These are phyloP conservation scores for Eucalyptus cloeziana DNA, from an alignment of 345 rosid genomes.

Conservation along the genomic window DNA sequence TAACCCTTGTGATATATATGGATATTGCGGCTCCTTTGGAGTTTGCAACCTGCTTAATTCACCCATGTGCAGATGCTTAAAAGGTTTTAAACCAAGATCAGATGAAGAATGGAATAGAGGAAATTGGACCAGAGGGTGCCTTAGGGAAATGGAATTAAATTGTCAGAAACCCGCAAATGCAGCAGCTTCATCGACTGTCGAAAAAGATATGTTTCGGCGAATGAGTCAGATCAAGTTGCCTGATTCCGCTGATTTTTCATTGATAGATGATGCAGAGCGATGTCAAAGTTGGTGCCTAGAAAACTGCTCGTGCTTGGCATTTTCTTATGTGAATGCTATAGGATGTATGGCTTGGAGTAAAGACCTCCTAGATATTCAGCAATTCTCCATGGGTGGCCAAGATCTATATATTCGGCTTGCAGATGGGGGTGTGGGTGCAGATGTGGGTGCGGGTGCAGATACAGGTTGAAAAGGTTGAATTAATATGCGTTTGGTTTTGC, in stretches of 20 bases:
- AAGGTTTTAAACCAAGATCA: constrained; percentile 18
- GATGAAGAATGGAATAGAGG: neutral
- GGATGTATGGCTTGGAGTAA: neutral
- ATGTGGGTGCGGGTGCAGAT: too few species aligned
- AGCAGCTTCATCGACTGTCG: neutral
- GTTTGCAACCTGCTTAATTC: constrained; percentile 2
- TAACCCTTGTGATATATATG: constrained; percentile 8
- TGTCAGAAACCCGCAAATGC: neutral
- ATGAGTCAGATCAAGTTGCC: neutral
- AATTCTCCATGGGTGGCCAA: neutral
- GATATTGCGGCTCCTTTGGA: constrained; percentile 11
- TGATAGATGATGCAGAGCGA: neutral
- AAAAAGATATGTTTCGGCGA: neutral
- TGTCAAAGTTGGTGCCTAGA: constrained; percentile 7
- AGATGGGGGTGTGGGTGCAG: neutral
- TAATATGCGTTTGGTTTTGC: neutral
- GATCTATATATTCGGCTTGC: neutral
- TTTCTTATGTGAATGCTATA: neutral
- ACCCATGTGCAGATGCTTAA: constrained; percentile 8
- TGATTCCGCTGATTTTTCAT: neutral
- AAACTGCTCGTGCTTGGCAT: neutral
- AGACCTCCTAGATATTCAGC: neutral
- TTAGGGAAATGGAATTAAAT: neutral
- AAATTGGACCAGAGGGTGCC: constrained; percentile 11
- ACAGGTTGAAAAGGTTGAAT: neutral